A percentile compares a stretch with the other conserved stretches of the same genome.
phyloP scores from a whole-genome alignment of 805 yeast genomes.

The Grigorovia transvaalensis region DNA sequence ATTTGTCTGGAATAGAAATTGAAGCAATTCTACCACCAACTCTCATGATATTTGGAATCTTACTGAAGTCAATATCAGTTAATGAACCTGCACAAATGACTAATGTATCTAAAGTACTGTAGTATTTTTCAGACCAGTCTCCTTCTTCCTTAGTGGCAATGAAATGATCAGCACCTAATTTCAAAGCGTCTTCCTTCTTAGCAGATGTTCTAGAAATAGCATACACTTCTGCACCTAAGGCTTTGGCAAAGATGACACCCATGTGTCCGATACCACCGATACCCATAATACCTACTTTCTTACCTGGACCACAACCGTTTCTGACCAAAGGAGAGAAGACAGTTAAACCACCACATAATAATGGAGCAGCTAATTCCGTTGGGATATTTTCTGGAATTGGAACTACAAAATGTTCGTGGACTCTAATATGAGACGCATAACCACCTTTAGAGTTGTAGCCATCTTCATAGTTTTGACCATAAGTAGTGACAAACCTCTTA shows the following conservation, averaged over 20 bases:
- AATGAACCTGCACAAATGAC: conserved; percentile 40
- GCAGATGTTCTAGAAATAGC: conserved; percentile 43
- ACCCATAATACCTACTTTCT: conserved; percentile 44
- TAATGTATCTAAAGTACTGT: conserved; percentile 36
- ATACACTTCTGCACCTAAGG: conserved; percentile 49
- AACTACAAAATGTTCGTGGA: conserved; percentile 52
- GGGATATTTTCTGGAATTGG: conserved; percentile 49
- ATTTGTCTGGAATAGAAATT: conserved; percentile 17
- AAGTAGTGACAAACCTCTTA: conserved; percentile 34
- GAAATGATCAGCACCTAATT: conserved; percentile 45
- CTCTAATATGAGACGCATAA: conserved; percentile 43
- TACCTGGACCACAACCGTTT: conserved; percentile 40
- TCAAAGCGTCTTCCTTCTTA: conserved; percentile 40
- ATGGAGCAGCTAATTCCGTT: conserved; percentile 54
- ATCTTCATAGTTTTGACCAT: conserved; percentile 12
- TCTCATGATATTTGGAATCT: conserved; percentile 22
- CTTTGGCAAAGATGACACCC: conserved; percentile 47
- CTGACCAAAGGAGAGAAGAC: conserved; percentile 57
- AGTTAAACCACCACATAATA: conserved; percentile 72
- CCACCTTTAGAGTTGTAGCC: conserved; percentile 25
- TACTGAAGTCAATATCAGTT: conserved; percentile 31
- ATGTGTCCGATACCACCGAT: conserved; percentile 51
- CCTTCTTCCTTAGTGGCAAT: conserved; percentile 44
- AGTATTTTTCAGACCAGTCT: conserved; percentile 31
- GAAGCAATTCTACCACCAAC: conserved; percentile 30